A percentile compares a stretch with the other conserved stretches of the same genome.
phyloP scores from a whole-genome alignment of 2,329 filamentous ascomycete species.

The Escovopsis sp. region DNA sequence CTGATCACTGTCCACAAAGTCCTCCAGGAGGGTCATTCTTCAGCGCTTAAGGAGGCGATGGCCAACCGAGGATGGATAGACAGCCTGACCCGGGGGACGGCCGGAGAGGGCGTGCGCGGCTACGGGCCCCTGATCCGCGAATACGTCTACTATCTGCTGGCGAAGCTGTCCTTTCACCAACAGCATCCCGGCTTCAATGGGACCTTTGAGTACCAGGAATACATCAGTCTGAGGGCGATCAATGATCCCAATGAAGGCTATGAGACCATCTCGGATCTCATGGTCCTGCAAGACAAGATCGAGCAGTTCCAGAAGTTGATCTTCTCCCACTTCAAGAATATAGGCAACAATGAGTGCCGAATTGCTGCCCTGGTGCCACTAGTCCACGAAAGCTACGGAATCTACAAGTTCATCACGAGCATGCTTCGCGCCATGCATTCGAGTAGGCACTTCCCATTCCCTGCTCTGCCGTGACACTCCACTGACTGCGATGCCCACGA shows the following conservation, averaged over 20 bases:
- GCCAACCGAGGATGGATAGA: slow-evolving; percentile 83
- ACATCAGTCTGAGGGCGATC: slow-evolving; percentile 93
- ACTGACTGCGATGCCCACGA: slow-evolving; percentile 10
- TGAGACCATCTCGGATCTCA: slow-evolving; percentile 92
- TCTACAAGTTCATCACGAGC: slow-evolving; percentile 99
- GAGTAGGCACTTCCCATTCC: slow-evolving; percentile 36
- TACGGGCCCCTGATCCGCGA: slow-evolving; percentile 89
- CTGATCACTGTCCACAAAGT: slow-evolving; percentile 97
- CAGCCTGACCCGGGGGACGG: slow-evolving; percentile 69
- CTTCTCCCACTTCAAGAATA: slow-evolving; percentile 86
- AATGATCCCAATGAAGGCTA: slow-evolving; percentile 97
- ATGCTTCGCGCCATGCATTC: slow-evolving; percentile 98
- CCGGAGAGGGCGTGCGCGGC: slow-evolving; percentile 71
- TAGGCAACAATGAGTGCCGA: slow-evolving; percentile 88
- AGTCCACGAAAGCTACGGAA: slow-evolving; percentile 95
- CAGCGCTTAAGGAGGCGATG: slow-evolving; percentile 77
- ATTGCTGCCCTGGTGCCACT: slow-evolving; percentile 88
- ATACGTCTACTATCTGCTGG: slow-evolving; percentile 89
- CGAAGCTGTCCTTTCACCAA: slow-evolving; percentile 91
- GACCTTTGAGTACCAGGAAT: slow-evolving; percentile 97
- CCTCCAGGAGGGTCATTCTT: slow-evolving; percentile 86
- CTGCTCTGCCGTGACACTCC: background rate
- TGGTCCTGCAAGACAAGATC: slow-evolving; percentile 95
- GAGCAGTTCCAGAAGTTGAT: slow-evolving; percentile 97
- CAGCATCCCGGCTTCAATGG: slow-evolving; percentile 97